Conservation (phyloP, 352 stramenopile species). For the Phytopythium delawarense region DNA sequence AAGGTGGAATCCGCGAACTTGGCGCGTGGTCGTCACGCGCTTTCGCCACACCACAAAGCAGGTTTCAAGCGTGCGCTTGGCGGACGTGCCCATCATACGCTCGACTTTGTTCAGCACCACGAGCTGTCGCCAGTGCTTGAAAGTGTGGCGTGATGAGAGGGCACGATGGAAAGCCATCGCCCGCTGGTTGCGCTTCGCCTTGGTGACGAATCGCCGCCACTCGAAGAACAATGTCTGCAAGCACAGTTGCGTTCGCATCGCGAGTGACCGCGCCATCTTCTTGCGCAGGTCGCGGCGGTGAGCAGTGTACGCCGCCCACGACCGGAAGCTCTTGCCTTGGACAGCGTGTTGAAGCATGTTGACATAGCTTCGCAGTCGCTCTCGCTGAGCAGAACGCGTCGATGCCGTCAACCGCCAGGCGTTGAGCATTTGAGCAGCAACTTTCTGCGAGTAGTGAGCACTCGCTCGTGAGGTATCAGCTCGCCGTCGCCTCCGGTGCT, state of each 20-base stretch:
- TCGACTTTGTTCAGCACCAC: constrained; percentile 48
- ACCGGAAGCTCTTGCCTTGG: constrained; percentile 32
- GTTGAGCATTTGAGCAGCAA: constrained; percentile 10
- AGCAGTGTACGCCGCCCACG: constrained; percentile 26
- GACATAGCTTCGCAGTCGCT: constrained; percentile 30
- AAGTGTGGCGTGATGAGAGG: constrained; percentile 4
- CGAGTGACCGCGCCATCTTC: constrained; percentile 23
- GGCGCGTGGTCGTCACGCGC: constrained; percentile 11
- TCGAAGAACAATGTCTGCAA: constrained; percentile 23
- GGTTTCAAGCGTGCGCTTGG: constrained; percentile 16
- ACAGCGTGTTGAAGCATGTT: constrained; percentile 30
- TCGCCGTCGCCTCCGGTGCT: constrained; percentile 9
- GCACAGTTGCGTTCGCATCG: constrained; percentile 23
- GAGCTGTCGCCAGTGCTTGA: constrained; percentile 36
- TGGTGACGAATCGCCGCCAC: constrained; percentile 19
- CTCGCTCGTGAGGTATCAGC: neutral
- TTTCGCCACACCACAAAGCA: constrained; percentile 50
- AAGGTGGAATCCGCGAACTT: constrained; percentile 18
- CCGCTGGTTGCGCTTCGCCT: constrained; percentile 11
- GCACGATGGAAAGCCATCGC: constrained; percentile 11
- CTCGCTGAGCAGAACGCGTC: constrained; percentile 3
- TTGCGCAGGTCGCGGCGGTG: constrained; percentile 14
- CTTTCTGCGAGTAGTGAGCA: neutral
- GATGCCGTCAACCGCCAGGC: constrained; percentile 16
- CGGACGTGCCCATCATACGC: constrained; percentile 34